These are phyloP conservation scores for Mucor circinelloides DNA, from an alignment of 371 early-diverging fungal species.

Conservation along the genomic window DNA sequence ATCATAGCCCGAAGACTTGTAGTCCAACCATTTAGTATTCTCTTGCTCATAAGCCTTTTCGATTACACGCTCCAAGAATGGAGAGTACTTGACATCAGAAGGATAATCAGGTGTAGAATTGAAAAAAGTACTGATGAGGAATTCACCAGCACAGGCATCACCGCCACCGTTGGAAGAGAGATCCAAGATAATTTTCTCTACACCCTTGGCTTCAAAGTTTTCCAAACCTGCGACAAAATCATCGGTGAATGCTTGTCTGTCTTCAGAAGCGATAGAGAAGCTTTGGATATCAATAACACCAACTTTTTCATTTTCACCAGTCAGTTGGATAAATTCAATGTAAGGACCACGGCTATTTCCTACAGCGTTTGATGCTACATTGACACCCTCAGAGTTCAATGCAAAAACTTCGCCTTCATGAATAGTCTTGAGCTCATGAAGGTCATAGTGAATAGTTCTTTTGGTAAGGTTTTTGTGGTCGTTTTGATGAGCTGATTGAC, in stretches of 20 bases:
- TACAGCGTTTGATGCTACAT: slow-evolving; percentile 27
- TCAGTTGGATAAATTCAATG: slow-evolving; percentile 40
- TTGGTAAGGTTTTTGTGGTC: slow-evolving; percentile 9
- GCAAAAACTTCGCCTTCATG: slow-evolving; percentile 43
- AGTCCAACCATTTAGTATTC: slow-evolving; percentile 52
- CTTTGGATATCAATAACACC: slow-evolving; percentile 56
- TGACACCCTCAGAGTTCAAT: slow-evolving; percentile 16
- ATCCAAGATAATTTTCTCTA: slow-evolving; percentile 51
- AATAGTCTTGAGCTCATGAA: slow-evolving; percentile 38
- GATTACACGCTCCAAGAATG: slow-evolving; percentile 48
- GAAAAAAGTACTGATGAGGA: slow-evolving; percentile 49
- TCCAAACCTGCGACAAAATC: slow-evolving; percentile 38
- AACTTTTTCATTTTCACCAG: slow-evolving; percentile 29
- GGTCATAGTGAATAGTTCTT: slow-evolving; percentile 24
- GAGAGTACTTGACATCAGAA: slow-evolving; percentile 51
- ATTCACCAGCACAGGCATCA: slow-evolving; percentile 58
- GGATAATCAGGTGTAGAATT: slow-evolving; percentile 47
- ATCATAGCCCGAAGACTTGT: slow-evolving; percentile 21
- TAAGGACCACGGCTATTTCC: slow-evolving; percentile 33
- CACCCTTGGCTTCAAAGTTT: slow-evolving; percentile 40
- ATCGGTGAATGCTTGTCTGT: slow-evolving; percentile 40
- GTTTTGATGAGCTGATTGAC: slow-evolving; percentile 36
- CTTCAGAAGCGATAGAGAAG: slow-evolving; percentile 43
- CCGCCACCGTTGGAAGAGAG: slow-evolving; percentile 55
- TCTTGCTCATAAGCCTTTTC: slow-evolving; percentile 37